Conservation (phyloP, 306 rosid species). For the Castanopsis chinensis region DNA sequence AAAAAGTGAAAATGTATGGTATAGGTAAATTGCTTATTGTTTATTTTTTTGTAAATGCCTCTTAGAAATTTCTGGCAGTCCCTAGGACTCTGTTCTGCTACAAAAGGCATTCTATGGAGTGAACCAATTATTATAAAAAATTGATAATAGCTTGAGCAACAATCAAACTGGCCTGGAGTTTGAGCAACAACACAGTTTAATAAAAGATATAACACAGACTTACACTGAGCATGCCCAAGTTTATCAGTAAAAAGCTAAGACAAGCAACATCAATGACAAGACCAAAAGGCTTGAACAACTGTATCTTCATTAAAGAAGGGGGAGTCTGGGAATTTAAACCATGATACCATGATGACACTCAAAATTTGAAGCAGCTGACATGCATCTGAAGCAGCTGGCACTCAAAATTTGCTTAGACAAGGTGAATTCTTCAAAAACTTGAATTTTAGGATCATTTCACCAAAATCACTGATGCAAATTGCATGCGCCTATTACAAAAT, state of each 20-base stretch:
- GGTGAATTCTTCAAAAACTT: not conserved
- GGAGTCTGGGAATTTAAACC: not conserved
- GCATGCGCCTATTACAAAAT: not conserved
- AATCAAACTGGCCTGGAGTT: not conserved
- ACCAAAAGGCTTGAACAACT: not conserved
- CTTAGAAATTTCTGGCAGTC: not conserved
- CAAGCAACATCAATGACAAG: not conserved
- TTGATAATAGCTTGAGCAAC: not conserved
- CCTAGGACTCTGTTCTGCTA: not conserved
- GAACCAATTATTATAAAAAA: not conserved
- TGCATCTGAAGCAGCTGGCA: not conserved
- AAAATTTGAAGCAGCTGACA: no score
- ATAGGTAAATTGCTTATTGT: not conserved
- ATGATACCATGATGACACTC: no score
- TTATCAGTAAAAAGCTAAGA: not conserved
- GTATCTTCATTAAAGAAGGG: not conserved
- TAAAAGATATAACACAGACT: not conserved
- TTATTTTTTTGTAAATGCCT: not conserved
- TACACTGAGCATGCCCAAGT: not conserved
- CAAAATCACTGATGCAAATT: not conserved
- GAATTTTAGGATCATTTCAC: not conserved
- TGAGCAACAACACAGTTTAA: not conserved
- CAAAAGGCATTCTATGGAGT: not conserved
- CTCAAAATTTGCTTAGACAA: not conserved
- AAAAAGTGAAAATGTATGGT: not conserved